Evolutionary conservation across 1,284 basidiomycete species (phyloP).

Genomic region (Lignosus rhinocerotis): DNA sequence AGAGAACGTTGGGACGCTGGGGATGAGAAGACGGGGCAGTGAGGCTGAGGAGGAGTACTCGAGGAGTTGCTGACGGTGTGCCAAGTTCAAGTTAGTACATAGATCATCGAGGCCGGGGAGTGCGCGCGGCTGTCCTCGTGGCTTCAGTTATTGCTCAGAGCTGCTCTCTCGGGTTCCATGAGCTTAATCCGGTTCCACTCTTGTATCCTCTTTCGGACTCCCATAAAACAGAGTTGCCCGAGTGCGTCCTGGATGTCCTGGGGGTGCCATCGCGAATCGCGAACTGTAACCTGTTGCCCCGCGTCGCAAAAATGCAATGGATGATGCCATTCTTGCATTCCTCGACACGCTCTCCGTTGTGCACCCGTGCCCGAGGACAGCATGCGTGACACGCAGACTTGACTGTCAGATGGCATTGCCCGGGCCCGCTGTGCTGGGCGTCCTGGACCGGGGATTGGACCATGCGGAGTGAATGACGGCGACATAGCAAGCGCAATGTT

Average conservation of each 20-base stretch:
- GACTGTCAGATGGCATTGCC: neutral
- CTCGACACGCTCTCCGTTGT: neutral
- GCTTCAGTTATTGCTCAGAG: conserved; percentile 19
- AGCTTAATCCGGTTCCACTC: conserved; percentile 17
- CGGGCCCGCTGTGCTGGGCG: neutral
- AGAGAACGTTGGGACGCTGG: neutral
- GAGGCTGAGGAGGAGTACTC: neutral
- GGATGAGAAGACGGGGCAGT: neutral
- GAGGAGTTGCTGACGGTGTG: neutral
- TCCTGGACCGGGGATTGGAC: neutral
- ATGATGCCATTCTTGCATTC: neutral
- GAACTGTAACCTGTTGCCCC: too few relatives aligned
- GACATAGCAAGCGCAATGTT: too few relatives aligned
- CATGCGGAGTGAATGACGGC: neutral
- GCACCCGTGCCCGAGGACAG: too few relatives aligned
- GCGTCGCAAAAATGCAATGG: too few relatives aligned
- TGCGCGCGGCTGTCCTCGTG: conserved; percentile 11
- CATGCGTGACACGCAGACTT: neutral
- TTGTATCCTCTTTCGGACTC: conserved; percentile 15
- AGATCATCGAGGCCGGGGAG: neutral
- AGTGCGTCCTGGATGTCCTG: too few relatives aligned
- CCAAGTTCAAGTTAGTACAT: too few relatives aligned
- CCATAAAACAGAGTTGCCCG: conserved; percentile 22
- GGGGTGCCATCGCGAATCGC: neutral
- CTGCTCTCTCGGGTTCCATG: conserved; percentile 16